These are phyloP conservation scores for Lagenidium sp. DNA, from an alignment of 352 stramenopile species.

Conservation along the genomic window DNA sequence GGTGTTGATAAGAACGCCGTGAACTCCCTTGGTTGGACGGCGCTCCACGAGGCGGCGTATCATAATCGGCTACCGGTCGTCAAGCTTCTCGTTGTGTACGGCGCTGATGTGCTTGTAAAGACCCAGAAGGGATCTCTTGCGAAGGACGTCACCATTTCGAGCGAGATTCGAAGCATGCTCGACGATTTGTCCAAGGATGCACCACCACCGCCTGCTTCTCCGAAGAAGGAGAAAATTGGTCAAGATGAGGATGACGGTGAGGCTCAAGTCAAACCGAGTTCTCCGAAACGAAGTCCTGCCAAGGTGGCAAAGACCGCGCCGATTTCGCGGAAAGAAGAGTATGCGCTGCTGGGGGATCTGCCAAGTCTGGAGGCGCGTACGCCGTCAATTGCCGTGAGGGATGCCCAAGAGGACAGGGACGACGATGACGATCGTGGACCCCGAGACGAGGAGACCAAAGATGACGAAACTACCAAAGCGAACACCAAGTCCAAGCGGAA, in stretches of 20 bases:
- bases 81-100: conserved; percentile 70
- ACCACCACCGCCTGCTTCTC: conserved; percentile 12
- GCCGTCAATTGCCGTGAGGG: conserved; percentile 44
- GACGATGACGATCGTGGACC: conserved; percentile 22
- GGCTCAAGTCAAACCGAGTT: conserved; percentile 3
- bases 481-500: conserved; percentile 33
- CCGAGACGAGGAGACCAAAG: conserved; percentile 17
- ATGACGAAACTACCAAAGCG: conserved; percentile 10
- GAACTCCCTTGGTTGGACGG: conserved; percentile 71
- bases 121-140: conserved; percentile 61
- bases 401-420: no score
- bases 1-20: conserved; percentile 69
- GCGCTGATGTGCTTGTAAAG: conserved; percentile 50
- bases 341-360: conserved; percentile 65
- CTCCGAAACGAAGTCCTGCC: conserved; percentile 20
- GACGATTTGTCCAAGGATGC: conserved; percentile 51
- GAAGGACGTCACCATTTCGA: conserved; percentile 70
- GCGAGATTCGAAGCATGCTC: conserved; percentile 69
- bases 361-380: conserved; percentile 32
- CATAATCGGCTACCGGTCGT: conserved; percentile 68
- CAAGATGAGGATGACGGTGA: background rate
- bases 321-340: conserved; percentile 75
- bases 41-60: conserved; percentile 71
- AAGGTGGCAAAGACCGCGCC: conserved; percentile 16
- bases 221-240: conserved; percentile 16